phyloP scores from a whole-genome alignment of 2,329 filamentous ascomycete genomes.

The Acrodontium crateriforme region DNA sequence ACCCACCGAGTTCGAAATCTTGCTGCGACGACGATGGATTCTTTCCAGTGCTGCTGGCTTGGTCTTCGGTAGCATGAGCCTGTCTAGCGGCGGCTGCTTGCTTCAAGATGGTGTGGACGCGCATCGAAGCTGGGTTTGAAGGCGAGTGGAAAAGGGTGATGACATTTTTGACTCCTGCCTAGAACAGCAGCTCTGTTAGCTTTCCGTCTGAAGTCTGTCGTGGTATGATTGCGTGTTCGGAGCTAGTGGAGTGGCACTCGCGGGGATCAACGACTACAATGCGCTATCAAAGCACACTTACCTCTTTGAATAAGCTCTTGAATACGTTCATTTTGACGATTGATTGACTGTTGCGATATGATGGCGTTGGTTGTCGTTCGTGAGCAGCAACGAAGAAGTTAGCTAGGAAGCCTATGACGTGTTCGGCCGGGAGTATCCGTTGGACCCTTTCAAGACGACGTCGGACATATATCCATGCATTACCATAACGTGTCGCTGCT shows the following conservation, averaged over 20 bases:
- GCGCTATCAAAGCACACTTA: slow-evolving; percentile 11
- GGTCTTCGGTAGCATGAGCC: slow-evolving; percentile 56
- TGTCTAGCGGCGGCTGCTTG: slow-evolving; percentile 58
- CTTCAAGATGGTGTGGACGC: slow-evolving; percentile 65
- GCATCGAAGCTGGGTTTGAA: slow-evolving; percentile 54
- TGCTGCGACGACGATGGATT: too few relatives aligned
- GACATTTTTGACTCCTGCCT: slow-evolving; percentile 49
- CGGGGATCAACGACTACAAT: slow-evolving; percentile 1
- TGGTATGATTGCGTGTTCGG: not conserved
- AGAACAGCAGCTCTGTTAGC: slow-evolving; percentile 2
- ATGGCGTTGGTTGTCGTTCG: too few relatives aligned
- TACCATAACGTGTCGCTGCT: too few relatives aligned
- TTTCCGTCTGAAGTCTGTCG: not conserved
- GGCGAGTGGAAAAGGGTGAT: slow-evolving; percentile 94
- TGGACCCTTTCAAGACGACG: too few relatives aligned
- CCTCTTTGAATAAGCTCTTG: slow-evolving; percentile 35
- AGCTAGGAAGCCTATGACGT: too few relatives aligned
- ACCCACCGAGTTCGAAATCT: slow-evolving; percentile 59
- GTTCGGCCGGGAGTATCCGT: too few relatives aligned
- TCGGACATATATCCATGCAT: too few relatives aligned
- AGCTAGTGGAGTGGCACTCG: not conserved
- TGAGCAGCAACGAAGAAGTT: too few relatives aligned
- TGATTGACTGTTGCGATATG: too few relatives aligned
- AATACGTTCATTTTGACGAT: slow-evolving; percentile 27
- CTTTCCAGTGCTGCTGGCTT: slow-evolving; percentile 51